Base-by-base conservation (phyloP, 2,329 filamentous ascomycete species). In the Pseudocercospora ulei region DNA sequence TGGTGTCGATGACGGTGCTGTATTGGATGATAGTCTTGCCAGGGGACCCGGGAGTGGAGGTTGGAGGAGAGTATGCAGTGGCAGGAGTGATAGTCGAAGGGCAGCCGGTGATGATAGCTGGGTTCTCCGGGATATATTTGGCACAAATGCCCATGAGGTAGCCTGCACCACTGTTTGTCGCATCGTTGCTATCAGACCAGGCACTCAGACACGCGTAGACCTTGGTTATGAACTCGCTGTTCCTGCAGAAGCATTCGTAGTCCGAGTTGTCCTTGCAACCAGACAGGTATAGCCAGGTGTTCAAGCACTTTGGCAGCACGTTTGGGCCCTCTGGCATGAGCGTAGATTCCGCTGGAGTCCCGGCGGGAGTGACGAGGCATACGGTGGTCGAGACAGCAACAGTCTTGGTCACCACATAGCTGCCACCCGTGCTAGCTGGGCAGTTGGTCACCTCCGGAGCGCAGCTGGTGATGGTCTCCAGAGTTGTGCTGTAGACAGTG, bases 91-190 rank as follows among this genome's bases (percentile, higher is more conserved):
- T 72, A 39, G 70, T 71, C 1, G 62, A 60, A 14, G 81, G 76
- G 52, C 84, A 76, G 47, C 74, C 77, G 34, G 82, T 92, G 57
- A 84, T 75, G 55, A 96, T 82, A 48, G 72, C 82, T n/a, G 87
- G 85, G 73, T 95, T 94, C 59, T 73, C 54, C 9, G 72, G 68
- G 22, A 84, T 72, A 63, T 80, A 79, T 37, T 72, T 66, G 41
- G 82, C 85, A 68, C 88, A 96, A 65, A 96, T 83, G 61, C 87
- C 87, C 63, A 87, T 80, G 70, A 95, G 80, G 75, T 83, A 94
- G 55, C 74, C 73, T 43, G 90, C 72, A 44, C 85, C 83, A 53
- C 76, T 65, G 38, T 75, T 69, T 52, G 88, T 71, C 58, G 82
- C 73, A 29, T 73, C 67, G 45, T 78, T 72, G 43, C 72, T 71